These are phyloP conservation scores for Naematelia aurantialba DNA, from an alignment of 768 basidiomycete species.

Conservation along the genomic window DNA sequence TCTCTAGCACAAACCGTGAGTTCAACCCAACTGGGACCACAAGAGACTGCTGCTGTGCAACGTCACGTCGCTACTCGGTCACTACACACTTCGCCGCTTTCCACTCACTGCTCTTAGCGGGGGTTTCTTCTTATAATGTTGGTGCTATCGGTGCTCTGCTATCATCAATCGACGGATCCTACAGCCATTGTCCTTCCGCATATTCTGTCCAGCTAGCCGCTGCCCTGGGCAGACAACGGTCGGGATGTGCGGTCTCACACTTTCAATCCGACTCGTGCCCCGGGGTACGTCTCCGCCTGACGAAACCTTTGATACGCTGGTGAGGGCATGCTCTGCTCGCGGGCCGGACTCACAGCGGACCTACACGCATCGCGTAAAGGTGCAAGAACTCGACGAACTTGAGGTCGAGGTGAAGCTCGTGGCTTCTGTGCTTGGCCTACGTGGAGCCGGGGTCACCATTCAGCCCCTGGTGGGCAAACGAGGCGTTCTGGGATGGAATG, in stretches of 20 bases:
- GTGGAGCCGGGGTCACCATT: conserved; percentile 30
- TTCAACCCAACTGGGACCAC: no score
- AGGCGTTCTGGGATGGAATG: conserved; percentile 47
- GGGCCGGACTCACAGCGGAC: conserved; percentile 31
- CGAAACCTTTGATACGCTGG: conserved; percentile 16
- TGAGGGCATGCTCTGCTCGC: conserved; percentile 12
- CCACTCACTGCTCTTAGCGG: no score
- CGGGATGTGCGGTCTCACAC: conserved; percentile 35
- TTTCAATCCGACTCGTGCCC: conserved; percentile 18
- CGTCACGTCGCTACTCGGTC: no score
- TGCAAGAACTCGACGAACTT: background rate
- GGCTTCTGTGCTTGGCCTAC: conserved; percentile 42
- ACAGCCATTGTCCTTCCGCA: no score
- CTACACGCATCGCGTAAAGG: background rate
- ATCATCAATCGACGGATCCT: no score
- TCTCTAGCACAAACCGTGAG: no score
- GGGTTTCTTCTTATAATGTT: no score
- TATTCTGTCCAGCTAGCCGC: background rate
- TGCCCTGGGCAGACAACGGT: background rate
- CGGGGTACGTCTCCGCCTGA: background rate
- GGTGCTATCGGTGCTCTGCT: no score
- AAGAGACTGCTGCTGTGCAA: no score
- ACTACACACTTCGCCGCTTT: no score
- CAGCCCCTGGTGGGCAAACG: conserved; percentile 41
- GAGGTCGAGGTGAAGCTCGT: conserved; percentile 27